A percentile compares a stretch with the other conserved stretches of the same genome.
Conservation (phyloP, 176 grass and related monocot genomes). For the Ampelocalamus luodianensis region DNA sequence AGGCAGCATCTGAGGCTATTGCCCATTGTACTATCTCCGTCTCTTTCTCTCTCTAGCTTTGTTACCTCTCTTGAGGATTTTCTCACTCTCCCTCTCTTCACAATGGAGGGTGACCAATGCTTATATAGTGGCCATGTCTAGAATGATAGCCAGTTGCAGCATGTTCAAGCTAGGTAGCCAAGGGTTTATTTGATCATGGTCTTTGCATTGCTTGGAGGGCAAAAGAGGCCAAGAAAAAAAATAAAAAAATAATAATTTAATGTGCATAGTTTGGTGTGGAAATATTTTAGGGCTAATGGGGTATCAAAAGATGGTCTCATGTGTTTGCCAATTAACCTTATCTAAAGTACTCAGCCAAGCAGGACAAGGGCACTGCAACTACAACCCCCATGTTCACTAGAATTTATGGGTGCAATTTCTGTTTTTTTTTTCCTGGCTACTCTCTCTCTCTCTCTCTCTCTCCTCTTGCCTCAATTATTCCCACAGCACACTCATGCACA, state of each 20-base stretch:
- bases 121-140: slow-evolving; percentile 58
- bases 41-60: slow-evolving; percentile 6
- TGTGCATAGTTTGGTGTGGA: slow-evolving; percentile 43
- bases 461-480: slow-evolving; percentile 45
- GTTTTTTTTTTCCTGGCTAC: background rate
- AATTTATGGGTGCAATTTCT: slow-evolving; percentile 22
- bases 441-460: background rate
- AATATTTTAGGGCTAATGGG: slow-evolving; percentile 35
- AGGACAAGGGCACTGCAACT: slow-evolving; percentile 47
- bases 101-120: slow-evolving; percentile 25
- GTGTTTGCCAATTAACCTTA: slow-evolving; percentile 51
- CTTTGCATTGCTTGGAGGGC: slow-evolving; percentile 44
- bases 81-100: slow-evolving; percentile 31
- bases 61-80: slow-evolving; percentile 16
- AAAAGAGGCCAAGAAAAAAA: slow-evolving; percentile 38
- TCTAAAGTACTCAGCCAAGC: slow-evolving; percentile 51
- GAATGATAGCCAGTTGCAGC: slow-evolving; percentile 42
- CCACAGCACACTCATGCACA: slow-evolving; percentile 43
- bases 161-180: slow-evolving; percentile 31
- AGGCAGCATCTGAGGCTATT: slow-evolving; percentile 94
- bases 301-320: slow-evolving; percentile 57
- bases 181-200: background rate
- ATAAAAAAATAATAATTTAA: background rate
- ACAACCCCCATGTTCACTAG: slow-evolving; percentile 42
- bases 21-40: slow-evolving; percentile 61